phyloP scores from a whole-genome alignment of 768 basidiomycete species.

The Daedalea quercina region DNA sequence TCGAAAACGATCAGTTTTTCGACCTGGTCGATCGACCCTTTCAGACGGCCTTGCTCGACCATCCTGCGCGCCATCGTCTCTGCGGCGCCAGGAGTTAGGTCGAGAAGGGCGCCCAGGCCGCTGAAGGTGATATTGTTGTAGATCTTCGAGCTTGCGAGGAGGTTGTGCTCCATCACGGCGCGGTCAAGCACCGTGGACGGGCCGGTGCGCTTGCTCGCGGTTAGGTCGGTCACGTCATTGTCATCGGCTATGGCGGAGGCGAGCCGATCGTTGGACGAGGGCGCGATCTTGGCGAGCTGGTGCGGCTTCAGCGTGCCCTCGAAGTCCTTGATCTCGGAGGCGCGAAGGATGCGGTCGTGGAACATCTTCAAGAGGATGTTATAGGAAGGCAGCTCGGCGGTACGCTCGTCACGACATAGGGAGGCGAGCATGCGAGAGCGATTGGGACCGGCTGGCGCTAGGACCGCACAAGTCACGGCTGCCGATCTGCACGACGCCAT shows the following conservation, averaged over 20 bases:
- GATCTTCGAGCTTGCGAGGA: conserved; percentile 92
- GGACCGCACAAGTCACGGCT: conserved; percentile 92
- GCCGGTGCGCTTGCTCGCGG: conserved; percentile 72
- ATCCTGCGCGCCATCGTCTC: conserved; percentile 98
- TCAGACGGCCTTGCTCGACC: conserved; percentile 95
- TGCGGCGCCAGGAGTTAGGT: conserved; percentile 86
- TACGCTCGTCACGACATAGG: conserved; percentile 90
- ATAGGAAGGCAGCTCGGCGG: conserved; percentile 69
- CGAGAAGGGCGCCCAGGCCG: conserved; percentile 86
- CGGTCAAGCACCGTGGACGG: conserved; percentile 95
- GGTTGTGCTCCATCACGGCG: conserved; percentile 98
- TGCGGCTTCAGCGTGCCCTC: conserved; percentile 83
- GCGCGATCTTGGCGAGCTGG: conserved; percentile 87
- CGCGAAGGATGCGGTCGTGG: conserved; percentile 91
- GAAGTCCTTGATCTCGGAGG: conserved; percentile 85
- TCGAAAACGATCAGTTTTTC: conserved; percentile 94
- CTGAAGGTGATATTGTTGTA: conserved; percentile 97
- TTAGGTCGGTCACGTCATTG: conserved; percentile 42
- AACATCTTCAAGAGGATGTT: conserved; percentile 98
- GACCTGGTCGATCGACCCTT: conserved; percentile 94
- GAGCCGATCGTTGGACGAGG: conserved; percentile 76
- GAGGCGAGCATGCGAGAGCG: conserved; percentile 90
- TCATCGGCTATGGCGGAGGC: conserved; percentile 62
- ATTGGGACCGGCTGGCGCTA: conserved; percentile 95
- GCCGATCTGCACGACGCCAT: conserved; percentile 48